Base-by-base conservation (phyloP, 2,329 filamentous ascomycete genomes). In the Pestalotiopsis sp. region DNA sequence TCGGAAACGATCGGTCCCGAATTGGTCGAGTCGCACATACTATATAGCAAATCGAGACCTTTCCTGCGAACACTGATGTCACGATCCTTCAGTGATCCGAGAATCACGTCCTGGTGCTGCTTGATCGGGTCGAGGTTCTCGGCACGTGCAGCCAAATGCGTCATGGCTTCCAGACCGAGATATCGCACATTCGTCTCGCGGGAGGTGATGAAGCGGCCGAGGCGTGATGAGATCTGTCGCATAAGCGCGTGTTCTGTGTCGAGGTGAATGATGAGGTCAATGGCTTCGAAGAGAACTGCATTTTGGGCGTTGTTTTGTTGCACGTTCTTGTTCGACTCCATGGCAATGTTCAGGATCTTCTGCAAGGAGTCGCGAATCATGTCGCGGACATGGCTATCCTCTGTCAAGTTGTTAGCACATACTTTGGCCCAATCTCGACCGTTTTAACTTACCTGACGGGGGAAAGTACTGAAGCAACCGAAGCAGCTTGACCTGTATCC, bases 251-350 rank as follows among this genome's bases (percentile, higher is more conserved):
- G 93, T 80, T 99, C 96, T 0, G 94, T 98, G 75, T 98, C 96
- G 27, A 99, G 88, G 78, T 99, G 96, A 73, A 99, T 99, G 74
- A 98, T 96, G 59, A 99, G 89, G 78, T 99, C 98, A 81, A 99
- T 99, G 27, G 96, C 97, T 84, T 99, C 96, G 77, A 99, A 99
- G 1, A 99, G 86, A 14, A 99, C 94, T 0, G 96, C 96, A 77
- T 99, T 99, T 78, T 98, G 96, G 0, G 96, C 96, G 78, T 99
- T 99, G 81, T 99, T 99, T 79, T 99, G 96, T 81, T 99, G 96
- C 17, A 99, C 96, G 76, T 99, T 99, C 83, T 98, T 99, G 66
- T 94, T 96, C 78, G 94, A 91, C 77, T 98, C 95, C 85, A 97
- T 91, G 1, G 96, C 95, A 49, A 94, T 86, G 76, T 98, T 94